Percentiles rank a stretch among this genome's conserved stretches.
These are phyloP conservation scores for Sisymbrium altissimum DNA, from an alignment of 345 rosid genomes.

Conservation along the genomic window DNA sequence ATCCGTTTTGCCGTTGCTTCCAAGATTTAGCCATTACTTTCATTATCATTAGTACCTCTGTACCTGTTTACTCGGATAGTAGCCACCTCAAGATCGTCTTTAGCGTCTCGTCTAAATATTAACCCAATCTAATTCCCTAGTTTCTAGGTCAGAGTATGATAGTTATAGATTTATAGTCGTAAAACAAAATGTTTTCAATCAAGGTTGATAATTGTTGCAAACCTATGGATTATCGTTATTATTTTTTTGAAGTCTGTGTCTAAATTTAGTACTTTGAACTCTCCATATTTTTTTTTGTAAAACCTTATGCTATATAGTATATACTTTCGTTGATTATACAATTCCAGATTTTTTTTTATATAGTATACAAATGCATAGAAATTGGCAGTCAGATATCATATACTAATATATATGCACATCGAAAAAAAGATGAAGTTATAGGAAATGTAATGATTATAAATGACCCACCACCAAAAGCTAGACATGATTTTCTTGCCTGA, in stretches of 20 bases:
- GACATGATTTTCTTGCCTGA: constrained; percentile 31
- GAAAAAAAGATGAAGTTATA: not conserved
- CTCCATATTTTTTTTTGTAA: too few species aligned
- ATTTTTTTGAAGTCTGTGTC: not conserved
- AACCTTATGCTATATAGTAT: not conserved
- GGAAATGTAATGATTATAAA: constrained; percentile 20
- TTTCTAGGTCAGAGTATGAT: not conserved
- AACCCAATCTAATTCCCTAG: not conserved
- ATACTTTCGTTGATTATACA: not conserved
- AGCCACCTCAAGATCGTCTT: not conserved
- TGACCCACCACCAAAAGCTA: constrained; percentile 37
- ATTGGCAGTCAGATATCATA: not conserved
- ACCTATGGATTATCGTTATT: not conserved
- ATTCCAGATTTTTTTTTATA: not conserved
- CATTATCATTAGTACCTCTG: not conserved
- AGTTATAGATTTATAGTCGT: not conserved
- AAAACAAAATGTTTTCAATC: not conserved
- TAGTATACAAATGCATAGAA: not conserved
- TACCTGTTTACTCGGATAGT: not conserved
- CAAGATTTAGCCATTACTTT: constrained; percentile 17
- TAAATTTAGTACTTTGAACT: too few species aligned
- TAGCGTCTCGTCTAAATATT: not conserved
- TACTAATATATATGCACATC: not conserved
- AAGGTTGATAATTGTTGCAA: not conserved
- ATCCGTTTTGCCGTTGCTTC: constrained; percentile 26